Evolutionary conservation across 768 basidiomycete genomes (phyloP), one percentile per base, ranked within the genome.

Genomic region (Lactarius sp.): DNA sequence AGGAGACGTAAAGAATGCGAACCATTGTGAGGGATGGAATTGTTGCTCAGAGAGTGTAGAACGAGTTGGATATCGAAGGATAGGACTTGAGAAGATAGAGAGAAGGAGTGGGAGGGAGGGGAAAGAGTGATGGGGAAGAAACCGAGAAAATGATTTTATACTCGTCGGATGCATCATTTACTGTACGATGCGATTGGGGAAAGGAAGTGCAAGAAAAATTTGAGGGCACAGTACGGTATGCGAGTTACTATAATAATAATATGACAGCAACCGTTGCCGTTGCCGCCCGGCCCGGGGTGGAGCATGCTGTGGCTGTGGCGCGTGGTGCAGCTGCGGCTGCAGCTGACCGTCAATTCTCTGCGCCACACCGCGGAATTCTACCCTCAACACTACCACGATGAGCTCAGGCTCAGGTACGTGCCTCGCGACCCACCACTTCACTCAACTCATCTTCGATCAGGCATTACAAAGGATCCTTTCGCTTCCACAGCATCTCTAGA

Each of bases 401-500:
- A 51, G 12, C 51, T 57, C 68, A 51, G 54, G 68, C 51, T 57
- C 68, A 57, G 54, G 68, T 68, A 46, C 47, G 59, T 72, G 61
- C 47, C 61, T 42, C 62, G 2, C 16, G 52, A 52, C 39, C 33
- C 46, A 41, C 54, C 59, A 22, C 62, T 44, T 53, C 36, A 70
- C 20, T 16, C 57, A 52, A 8, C 13, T 22, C 52, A 66, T 67
- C 2, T 41, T 52, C 60, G 44, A 69, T 69, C 57, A 70, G 76
- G 71, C 31, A 71, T 68, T 68, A 79, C 79, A 52, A 81, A 89
- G 72, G 92, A 94, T 68, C 92, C 92, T 0, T 94, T 94, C 75
- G 86, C 90, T 9, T 92, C 91, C 10, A 84, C 87, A 16, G 84
- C 90, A 70, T 90, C 90, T 3, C 86, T 94, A 55, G 92, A 93